Percentiles rank a stretch among this genome's conserved stretches.
Evolutionary conservation across 2,329 filamentous ascomycete species (phyloP).

Genomic region (Hypoxylon sp.): DNA sequence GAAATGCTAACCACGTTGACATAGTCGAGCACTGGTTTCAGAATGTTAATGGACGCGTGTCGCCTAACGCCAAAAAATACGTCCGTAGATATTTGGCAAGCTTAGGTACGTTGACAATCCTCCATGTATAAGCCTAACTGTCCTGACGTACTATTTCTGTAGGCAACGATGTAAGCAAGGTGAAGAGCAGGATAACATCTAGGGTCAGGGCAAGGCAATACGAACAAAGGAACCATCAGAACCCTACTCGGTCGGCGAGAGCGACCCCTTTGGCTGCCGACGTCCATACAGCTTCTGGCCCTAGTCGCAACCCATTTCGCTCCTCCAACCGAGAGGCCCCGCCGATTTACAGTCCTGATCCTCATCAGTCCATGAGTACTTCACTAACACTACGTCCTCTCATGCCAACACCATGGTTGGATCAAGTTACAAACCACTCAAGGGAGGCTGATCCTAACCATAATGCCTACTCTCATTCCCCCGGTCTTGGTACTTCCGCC

Average conservation of each 20-base stretch:
- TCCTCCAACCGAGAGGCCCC: background rate
- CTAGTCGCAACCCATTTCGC: background rate
- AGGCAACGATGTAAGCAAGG: background rate
- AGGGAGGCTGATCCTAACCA: background rate
- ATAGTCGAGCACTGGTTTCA: slow-evolving; percentile 57
- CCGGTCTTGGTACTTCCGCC: background rate
- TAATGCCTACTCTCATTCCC: background rate
- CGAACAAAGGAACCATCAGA: background rate
- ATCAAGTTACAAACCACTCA: background rate
- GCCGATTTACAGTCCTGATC: too few species aligned
- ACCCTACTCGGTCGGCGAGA: too few species aligned
- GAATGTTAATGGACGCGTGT: slow-evolving; percentile 50
- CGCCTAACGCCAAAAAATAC: slow-evolving; percentile 49
- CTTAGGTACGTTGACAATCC: slow-evolving; percentile 29
- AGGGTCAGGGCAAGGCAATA: background rate
- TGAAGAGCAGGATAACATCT: background rate
- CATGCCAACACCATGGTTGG: background rate
- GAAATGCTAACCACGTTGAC: background rate
- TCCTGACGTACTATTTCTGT: slow-evolving; percentile 1
- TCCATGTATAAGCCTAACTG: background rate
- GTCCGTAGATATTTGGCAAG: slow-evolving; percentile 45
- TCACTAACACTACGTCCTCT: background rate
- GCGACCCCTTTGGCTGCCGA: background rate
- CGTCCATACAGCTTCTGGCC: background rate
- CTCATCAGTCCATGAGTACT: background rate